Base-by-base conservation (phyloP, 495 filamentous ascomycete genomes). In the Chaetomidium leptoderma region DNA sequence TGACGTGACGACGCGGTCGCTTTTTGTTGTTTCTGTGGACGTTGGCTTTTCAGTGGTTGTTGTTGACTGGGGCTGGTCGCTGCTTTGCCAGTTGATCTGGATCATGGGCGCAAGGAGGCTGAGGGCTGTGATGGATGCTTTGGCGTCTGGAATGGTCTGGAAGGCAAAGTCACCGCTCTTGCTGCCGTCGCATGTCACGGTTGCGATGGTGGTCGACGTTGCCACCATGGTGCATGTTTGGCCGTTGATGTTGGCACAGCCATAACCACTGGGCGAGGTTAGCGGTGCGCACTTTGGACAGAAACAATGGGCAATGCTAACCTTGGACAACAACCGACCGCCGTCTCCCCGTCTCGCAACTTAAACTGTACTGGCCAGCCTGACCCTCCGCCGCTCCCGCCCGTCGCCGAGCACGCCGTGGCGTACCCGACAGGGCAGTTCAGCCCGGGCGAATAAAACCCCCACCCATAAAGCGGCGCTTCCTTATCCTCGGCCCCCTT, bases 281-380 rank as follows among this genome's bases (percentile, higher is more conserved):
- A 36, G 29, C 19, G 17, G 36, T 6, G 17, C 8, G 23, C 26
- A 39, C 16, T 7, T 17, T 10, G 16, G 24, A 10, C 32, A 3
- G 14, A 29, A 32, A 11, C n/a, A 26, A 33, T n/a, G n/a, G n/a
- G n/a, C 17, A 21, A 11, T 8, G 50, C 63, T 59, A 51, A 72
- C 70, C 61, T 68, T 36, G 69, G 70, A 58, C 70, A 73, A 33
- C 70, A 73, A 21, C 70, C 70, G 4, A 70, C 58, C 4, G 70
- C 70, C 4, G 69, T 73, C 60, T 73, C 70, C 0, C 64, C 65
- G 9, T 60, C 63, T 9, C 47, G 47, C 17, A 71, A 62, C 21
- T 57, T 59, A 55, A 70, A 72, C 58, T 72, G 70, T 30, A 70
- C 63, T 24, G 58, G 56, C 67, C 67, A 72, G 2, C 43, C 63